phyloP scores from a whole-genome alignment of 2,329 filamentous ascomycete genomes.

The Xylariaceae sp. region DNA sequence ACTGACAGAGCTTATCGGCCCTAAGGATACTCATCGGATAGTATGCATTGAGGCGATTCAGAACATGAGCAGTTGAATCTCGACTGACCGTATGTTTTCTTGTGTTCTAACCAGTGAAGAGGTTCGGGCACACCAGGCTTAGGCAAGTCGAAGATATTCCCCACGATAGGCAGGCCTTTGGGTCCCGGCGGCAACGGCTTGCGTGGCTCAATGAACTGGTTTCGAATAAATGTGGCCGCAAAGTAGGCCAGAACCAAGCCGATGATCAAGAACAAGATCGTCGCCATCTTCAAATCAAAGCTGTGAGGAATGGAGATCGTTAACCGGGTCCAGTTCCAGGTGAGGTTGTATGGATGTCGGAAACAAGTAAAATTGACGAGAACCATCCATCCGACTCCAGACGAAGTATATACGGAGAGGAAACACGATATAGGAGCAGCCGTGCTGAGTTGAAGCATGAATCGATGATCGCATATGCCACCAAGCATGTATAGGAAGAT shows the following conservation, averaged over 20 bases:
- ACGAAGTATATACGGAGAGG: too few species aligned
- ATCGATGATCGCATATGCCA: too few species aligned
- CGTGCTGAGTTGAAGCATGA: too few species aligned
- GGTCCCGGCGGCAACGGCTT: conserved; percentile 44
- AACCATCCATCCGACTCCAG: too few species aligned
- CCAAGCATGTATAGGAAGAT: too few species aligned
- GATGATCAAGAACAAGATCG: neutral
- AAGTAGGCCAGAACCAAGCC: conserved; percentile 4
- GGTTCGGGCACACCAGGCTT: conserved; percentile 33
- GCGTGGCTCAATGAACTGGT: neutral
- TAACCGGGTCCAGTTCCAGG: too few species aligned
- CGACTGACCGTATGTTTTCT: conserved; percentile 30
- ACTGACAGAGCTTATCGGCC: conserved; percentile 36
- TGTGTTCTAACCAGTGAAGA: conserved; percentile 39
- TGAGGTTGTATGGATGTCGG: too few species aligned
- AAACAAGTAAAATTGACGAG: too few species aligned
- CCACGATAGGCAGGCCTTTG: conserved; percentile 42
- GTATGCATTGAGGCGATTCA: neutral
- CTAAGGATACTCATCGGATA: conserved; percentile 11
- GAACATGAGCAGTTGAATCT: neutral
- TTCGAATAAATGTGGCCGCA: conserved; percentile 4
- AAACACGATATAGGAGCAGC: too few species aligned
- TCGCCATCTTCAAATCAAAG: neutral
- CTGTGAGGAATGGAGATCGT: neutral
- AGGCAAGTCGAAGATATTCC: conserved; percentile 48